Evolutionary conservation across 2,329 filamentous ascomycete species (phyloP).

Genomic region (Sphaerulina vaccinii): DNA sequence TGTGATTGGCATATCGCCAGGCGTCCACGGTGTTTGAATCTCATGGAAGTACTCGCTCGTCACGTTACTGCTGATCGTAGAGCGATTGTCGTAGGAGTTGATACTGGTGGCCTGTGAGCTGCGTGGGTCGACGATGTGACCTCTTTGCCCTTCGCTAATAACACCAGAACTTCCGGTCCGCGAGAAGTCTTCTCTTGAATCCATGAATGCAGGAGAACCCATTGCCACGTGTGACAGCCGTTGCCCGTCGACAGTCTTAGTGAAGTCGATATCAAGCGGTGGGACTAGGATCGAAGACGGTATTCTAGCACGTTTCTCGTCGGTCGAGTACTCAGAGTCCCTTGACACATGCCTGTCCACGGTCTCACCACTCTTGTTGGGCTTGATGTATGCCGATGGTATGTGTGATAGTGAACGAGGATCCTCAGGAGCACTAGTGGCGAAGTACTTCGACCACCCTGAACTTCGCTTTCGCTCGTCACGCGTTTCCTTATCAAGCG

Average conservation of each 20-base stretch:
- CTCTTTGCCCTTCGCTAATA: conserved; percentile 22
- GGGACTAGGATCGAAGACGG: conserved; percentile 65
- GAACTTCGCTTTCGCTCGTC: conserved; percentile 55
- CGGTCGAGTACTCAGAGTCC: conserved; percentile 44
- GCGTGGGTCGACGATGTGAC: conserved; percentile 35
- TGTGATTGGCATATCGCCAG: conserved; percentile 20
- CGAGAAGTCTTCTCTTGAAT: conserved; percentile 49
- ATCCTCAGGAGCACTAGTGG: conserved; percentile 38
- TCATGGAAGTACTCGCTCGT: conserved; percentile 36
- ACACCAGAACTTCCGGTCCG: conserved; percentile 29
- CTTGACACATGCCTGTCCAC: too few species aligned
- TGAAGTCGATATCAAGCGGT: conserved; percentile 60
- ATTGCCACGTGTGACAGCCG: conserved; percentile 66
- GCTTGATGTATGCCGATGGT: conserved; percentile 36
- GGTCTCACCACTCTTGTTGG: conserved; percentile 38
- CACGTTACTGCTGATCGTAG: conserved; percentile 32
- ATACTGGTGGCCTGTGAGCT: conserved; percentile 29
- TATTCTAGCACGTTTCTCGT: conserved; percentile 41
- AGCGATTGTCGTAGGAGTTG: conserved; percentile 31
- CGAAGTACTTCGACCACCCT: conserved; percentile 48
- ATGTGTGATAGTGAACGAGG: conserved; percentile 37
- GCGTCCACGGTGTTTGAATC: conserved; percentile 36
- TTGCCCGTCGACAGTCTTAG: conserved; percentile 54
- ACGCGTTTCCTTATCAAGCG: conserved; percentile 35
- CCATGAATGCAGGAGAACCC: conserved; percentile 67